Base-by-base conservation (phyloP, 805 yeast genomes). In the Yarrowia divulgata region DNA sequence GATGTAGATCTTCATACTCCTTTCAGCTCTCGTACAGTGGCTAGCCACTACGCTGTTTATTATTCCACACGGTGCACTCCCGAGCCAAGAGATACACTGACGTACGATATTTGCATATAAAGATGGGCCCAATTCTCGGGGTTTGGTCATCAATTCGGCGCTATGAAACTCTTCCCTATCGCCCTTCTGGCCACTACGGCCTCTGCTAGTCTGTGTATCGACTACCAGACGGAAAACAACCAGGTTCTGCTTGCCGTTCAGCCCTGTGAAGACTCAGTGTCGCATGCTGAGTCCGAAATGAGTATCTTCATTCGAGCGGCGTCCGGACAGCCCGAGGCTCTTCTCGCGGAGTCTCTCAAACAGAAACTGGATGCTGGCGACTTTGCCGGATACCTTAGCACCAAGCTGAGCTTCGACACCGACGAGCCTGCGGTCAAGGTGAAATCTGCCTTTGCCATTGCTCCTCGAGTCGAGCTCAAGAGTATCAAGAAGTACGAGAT, bases 281-380 rank as follows among this genome's bases (percentile, higher is more conserved):
- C 43, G 7, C 10, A 23, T 18, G 58, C 43, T 2, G 58, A 52
- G 43, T 52, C 58, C 32, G 58, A 52, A 37, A 52, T 52, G 58
- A 52, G 58, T 37, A 52, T 52, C 19, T 52, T 52, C 58, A 52
- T 52, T 18, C 58, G 58, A 12, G 58, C 58, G 6, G 32, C 43
- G 12, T n/a, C 43, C 3, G 58, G 58, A 2, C 58, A 52, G n/a
- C 58, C 58, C 23, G 58, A 52, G 8, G 58, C 58, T 6, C 8
- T 12, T 12, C 43, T 52, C 10, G 58, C 58, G 13, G 42, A 35
- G 42, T 52, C 43, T 18, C 58, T 52, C 58, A 52, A 52, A 23
- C 14, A 12, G 10, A 52, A 52, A 37, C 58, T 52, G 29, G 58
- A 52, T 34, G 9, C 43, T 18, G 58, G 58, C 10, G 58, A 52